Evolutionary conservation across 1,284 basidiomycete species (phyloP).

Genomic region (Cerioporus squamosus): DNA sequence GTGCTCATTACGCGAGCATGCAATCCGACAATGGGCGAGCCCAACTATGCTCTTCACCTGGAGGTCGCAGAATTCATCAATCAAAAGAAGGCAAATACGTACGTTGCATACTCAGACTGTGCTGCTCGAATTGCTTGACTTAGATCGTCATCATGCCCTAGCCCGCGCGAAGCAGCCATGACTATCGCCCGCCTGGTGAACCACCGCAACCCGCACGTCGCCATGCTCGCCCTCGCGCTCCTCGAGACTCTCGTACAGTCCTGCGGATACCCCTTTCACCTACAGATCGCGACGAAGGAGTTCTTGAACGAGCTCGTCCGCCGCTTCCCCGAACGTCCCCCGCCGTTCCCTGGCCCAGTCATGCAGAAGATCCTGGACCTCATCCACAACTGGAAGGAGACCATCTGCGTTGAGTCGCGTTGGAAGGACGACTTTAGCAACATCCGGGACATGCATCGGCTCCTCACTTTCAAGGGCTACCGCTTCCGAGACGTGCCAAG

Average conservation of each 20-base stretch:
- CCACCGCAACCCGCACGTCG: conserved; percentile 89
- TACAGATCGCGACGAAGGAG: conserved; percentile 98
- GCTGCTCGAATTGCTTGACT: no score
- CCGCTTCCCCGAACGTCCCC: conserved; percentile 96
- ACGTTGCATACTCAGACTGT: conserved; percentile 36
- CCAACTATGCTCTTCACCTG: conserved; percentile 91
- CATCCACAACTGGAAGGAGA: conserved; percentile 95
- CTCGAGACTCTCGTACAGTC: conserved; percentile 95
- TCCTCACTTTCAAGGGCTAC: conserved; percentile 96
- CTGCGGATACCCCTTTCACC: conserved; percentile 96
- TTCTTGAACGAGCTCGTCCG: conserved; percentile 99
- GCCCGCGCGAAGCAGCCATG: conserved; percentile 90
- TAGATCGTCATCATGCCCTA: conserved; percentile 32
- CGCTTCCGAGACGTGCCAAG: conserved; percentile 77
- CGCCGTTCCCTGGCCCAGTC: conserved; percentile 91
- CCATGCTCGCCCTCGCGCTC: conserved; percentile 81
- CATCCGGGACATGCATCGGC: conserved; percentile 96
- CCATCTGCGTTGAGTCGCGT: conserved; percentile 87
- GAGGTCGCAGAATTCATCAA: conserved; percentile 96
- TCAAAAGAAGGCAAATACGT: conserved; percentile 96
- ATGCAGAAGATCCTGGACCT: conserved; percentile 95
- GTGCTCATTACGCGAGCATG: conserved; percentile 83
- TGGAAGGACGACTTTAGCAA: conserved; percentile 98
- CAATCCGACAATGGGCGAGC: conserved; percentile 85
- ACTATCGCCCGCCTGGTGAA: conserved; percentile 83